Base-by-base conservation (phyloP, 2,329 filamentous ascomycete genomes). In the Ophiostoma sp. region DNA sequence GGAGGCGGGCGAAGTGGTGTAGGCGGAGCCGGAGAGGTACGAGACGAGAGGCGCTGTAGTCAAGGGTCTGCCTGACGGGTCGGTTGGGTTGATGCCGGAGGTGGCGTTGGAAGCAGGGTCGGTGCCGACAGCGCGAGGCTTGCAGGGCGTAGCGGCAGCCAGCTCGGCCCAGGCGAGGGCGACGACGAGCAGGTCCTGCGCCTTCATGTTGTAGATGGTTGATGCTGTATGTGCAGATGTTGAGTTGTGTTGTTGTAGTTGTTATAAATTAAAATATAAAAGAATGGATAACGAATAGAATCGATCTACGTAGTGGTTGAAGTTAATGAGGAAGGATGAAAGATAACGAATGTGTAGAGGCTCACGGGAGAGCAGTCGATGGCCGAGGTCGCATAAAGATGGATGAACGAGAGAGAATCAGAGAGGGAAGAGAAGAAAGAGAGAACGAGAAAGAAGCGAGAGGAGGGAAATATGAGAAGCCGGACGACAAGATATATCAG, bases 301-400 rank as follows among this genome's bases (percentile, higher is more conserved):
- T 42, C 41, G 9, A 14, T 64, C 16, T 44, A 18, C 40, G 38
- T 41, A 41, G 36, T 8, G 38, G 42, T n/a, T 62, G 55, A 7
- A 4, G 18, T 5, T 38, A 18, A 11, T 18, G 55, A 38, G 14
- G 27, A 36, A 9, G 14, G 60, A 1, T 62, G 58, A 40, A 7
- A 36, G 58, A 44, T 62, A 63, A 63, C 60, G 60, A 63, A 63
- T 63, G 60, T 63, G 60, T 63, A 18, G 40, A 62, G 11, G 60
- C 60, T 63, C 60, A 63, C 40, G 40, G 16, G 12, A 18, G 60
- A 63, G 60, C 60, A 63, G 40, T 11, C 18, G 60, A 16, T 18
- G 16, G 60, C 8, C 60, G 60, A 63, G 16, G 60, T 42, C 60
- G 60, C 40, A 63, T 63, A 14, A 36, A 41, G 60, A 63, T 63